phyloP scores from a whole-genome alignment of 192 early-diverging fungal species.

The Ramicandelaber brevisporus region DNA sequence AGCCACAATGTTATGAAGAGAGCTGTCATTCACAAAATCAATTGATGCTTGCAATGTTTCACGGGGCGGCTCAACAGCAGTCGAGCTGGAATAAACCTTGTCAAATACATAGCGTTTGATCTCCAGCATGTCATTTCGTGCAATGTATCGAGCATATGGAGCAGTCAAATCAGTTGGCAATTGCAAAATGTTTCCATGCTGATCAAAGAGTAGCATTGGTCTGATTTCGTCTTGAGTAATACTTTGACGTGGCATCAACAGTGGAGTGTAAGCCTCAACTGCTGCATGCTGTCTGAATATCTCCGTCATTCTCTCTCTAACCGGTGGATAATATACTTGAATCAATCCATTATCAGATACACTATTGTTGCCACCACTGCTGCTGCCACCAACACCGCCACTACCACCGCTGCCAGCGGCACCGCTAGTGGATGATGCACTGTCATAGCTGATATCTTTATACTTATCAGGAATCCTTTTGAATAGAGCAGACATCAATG shows the following conservation, averaged over 20 bases:
- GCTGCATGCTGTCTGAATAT: conserved; percentile 69
- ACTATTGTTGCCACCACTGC: too few relatives aligned
- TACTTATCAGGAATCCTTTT: conserved; percentile 44
- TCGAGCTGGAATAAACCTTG: conserved; percentile 51
- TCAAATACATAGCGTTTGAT: conserved; percentile 77
- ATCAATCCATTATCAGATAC: conserved; percentile 25
- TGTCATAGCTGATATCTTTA: conserved; percentile 82
- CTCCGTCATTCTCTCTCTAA: conserved; percentile 43
- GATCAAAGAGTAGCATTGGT: conserved; percentile 57
- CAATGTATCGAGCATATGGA: conserved; percentile 72
- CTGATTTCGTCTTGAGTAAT: conserved; percentile 36
- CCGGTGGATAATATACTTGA: conserved; percentile 33
- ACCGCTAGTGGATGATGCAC: conserved; percentile 24
- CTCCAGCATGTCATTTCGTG: conserved; percentile 35
- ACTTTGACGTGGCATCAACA: conserved; percentile 56
- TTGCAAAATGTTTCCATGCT: conserved; percentile 56
- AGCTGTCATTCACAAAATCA: conserved; percentile 52
- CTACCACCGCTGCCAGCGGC: conserved; percentile 2
- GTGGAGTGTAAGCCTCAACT: conserved; percentile 52
- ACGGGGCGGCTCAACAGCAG: conserved; percentile 63
- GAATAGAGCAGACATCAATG: conserved; percentile 60
- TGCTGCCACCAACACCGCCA: too few relatives aligned
- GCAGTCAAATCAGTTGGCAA: conserved; percentile 73
- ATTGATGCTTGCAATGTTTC: conserved; percentile 62
- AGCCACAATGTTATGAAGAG: conserved; percentile 43